Percentiles rank a stretch among this genome's conserved stretches.
Conservation (phyloP, 1,139 yeast genomes). For the Lodderomyces margitis region DNA sequence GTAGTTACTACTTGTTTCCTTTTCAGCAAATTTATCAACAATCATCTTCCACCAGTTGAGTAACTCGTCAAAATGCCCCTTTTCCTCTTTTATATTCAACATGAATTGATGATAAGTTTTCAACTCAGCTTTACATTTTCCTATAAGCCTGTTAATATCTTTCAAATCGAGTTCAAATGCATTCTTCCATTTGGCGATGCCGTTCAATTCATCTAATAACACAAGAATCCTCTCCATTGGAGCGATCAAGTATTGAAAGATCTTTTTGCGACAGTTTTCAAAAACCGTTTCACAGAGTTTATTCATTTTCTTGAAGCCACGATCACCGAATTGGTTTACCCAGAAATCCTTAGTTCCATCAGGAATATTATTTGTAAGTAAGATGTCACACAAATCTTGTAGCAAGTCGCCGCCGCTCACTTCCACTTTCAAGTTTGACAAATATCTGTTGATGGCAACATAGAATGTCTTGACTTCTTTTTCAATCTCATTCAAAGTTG, state of each 20-base stretch:
- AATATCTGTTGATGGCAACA: slow-evolving; percentile 36
- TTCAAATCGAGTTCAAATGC: slow-evolving; percentile 7
- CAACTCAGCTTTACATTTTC: slow-evolving; percentile 29
- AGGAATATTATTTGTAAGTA: slow-evolving; percentile 59
- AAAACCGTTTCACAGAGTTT: slow-evolving; percentile 48
- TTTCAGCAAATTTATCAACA: slow-evolving; percentile 28
- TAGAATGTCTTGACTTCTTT: slow-evolving; percentile 43
- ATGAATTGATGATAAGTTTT: slow-evolving; percentile 39
- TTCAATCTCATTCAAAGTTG: slow-evolving; percentile 34
- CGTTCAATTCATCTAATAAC: slow-evolving; percentile 46
- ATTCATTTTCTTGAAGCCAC: slow-evolving; percentile 62
- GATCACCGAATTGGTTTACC: slow-evolving; percentile 60
- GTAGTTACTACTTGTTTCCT: slow-evolving; percentile 6
- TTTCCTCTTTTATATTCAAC: slow-evolving; percentile 53
- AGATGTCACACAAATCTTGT: slow-evolving; percentile 42
- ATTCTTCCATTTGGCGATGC: slow-evolving; percentile 41
- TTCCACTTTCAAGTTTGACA: slow-evolving; percentile 17
- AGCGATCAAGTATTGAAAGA: slow-evolving; percentile 54
- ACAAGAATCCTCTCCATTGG: slow-evolving; percentile 56
- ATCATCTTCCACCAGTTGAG: slow-evolving; percentile 47
- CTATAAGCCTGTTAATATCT: slow-evolving; percentile 4
- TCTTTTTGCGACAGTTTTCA: slow-evolving; percentile 44
- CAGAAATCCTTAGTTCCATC: slow-evolving; percentile 37
- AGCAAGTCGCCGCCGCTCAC: slow-evolving; percentile 1
- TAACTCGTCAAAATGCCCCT: slow-evolving; percentile 49